phyloP scores from a whole-genome alignment of 768 basidiomycete species.

The Amanita brunnescens region DNA sequence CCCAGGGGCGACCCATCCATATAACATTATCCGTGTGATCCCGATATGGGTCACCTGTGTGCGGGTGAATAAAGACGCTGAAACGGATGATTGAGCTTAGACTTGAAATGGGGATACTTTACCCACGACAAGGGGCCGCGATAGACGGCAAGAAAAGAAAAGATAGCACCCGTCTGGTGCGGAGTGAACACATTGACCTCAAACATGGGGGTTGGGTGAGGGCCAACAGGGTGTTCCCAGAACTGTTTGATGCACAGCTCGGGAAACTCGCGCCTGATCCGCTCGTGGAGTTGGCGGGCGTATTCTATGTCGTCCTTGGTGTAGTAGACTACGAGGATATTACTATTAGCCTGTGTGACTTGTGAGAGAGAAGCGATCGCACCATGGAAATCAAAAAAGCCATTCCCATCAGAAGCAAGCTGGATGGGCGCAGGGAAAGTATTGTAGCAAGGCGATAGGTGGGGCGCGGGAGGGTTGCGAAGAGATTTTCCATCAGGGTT shows the following conservation, averaged over 20 bases:
- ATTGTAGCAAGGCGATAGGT: slow-evolving; percentile 42
- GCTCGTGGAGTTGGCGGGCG: slow-evolving; percentile 49
- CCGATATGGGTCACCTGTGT: slow-evolving; percentile 44
- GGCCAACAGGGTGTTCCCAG: slow-evolving; percentile 56
- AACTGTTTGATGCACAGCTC: slow-evolving; percentile 60
- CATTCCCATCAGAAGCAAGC: slow-evolving; percentile 42
- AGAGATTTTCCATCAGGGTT: slow-evolving; percentile 53
- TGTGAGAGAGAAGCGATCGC: no score
- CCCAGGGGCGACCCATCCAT: slow-evolving; percentile 63
- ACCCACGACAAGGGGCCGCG: slow-evolving; percentile 66
- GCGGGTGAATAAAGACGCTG: slow-evolving; percentile 69
- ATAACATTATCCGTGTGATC: slow-evolving; percentile 58
- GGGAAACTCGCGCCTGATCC: slow-evolving; percentile 56
- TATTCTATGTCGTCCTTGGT: slow-evolving; percentile 40
- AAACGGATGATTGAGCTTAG: no score
- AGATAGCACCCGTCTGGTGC: slow-evolving; percentile 60
- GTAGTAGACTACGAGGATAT: slow-evolving; percentile 76
- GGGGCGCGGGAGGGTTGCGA: slow-evolving; percentile 33
- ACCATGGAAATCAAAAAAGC: no score
- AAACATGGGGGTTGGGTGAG: slow-evolving; percentile 67
- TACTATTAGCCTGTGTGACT: no score
- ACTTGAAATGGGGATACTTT: no score
- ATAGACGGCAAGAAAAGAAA: slow-evolving; percentile 59
- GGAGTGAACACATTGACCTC: slow-evolving; percentile 61
- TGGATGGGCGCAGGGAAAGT: slow-evolving; percentile 47